Percentiles rank a stretch among this genome's conserved stretches.
These are phyloP conservation scores for Musa troglodytarum DNA, from an alignment of 176 grass and related monocot species.

Conservation along the genomic window DNA sequence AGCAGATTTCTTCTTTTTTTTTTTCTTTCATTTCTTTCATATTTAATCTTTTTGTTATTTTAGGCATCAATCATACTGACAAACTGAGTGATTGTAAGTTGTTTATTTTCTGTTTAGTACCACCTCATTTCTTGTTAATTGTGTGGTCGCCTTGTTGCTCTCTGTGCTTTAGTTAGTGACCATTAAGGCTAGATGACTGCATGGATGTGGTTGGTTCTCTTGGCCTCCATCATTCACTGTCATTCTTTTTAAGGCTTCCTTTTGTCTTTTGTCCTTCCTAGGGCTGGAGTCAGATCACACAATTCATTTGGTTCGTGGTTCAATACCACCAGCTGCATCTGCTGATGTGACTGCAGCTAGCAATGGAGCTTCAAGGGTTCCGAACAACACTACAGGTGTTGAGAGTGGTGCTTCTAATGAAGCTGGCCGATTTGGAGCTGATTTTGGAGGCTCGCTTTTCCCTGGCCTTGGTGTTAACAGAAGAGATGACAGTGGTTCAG, in stretches of 20 bases:
- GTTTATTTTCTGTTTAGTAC: background rate
- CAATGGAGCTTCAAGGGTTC: constrained; percentile 36
- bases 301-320: constrained; percentile 87
- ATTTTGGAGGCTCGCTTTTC: constrained; percentile 35
- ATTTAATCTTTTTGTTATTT: background rate
- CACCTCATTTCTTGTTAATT: no score
- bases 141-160: no score
- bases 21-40: background rate
- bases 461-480: constrained; percentile 48
- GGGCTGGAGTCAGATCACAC: constrained; percentile 89
- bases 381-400: constrained; percentile 28
- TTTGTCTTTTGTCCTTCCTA: constrained; percentile 28
- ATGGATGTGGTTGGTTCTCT: no score
- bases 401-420: background rate
- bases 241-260: background rate
- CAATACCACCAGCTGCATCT: constrained; percentile 35
- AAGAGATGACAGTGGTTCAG: constrained; percentile 28
- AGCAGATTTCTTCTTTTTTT: background rate
- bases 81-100: background rate
- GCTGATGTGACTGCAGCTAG: constrained; percentile 39
- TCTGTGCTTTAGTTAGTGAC: no score
- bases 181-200: no score
- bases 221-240: background rate
- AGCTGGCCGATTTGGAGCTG: constrained; percentile 12
- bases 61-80: background rate